These are phyloP conservation scores for Limnanthes douglasii DNA, from an alignment of 345 rosid species.

Conservation along the genomic window DNA sequence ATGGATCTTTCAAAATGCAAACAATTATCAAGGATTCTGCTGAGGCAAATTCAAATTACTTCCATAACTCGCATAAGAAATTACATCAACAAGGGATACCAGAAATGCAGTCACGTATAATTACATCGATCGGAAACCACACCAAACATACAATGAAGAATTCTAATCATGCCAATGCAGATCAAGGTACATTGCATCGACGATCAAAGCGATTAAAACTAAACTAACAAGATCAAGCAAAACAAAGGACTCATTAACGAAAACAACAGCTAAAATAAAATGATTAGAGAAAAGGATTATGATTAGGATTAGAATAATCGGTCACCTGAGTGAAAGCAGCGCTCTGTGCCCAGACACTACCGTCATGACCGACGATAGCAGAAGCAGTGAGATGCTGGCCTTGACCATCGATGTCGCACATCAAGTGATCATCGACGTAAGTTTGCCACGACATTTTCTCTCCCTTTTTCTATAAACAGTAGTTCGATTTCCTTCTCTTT, in stretches of 20 bases:
- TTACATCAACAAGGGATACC: too few relatives aligned
- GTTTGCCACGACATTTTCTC: conserved; percentile 77
- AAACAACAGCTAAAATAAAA: too few relatives aligned
- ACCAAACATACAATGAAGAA: too few relatives aligned
- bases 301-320: neutral
- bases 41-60: too few relatives aligned
- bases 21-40: too few relatives aligned
- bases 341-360: conserved; percentile 91
- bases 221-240: neutral
- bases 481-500: neutral
- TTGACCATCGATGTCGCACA: conserved; percentile 75
- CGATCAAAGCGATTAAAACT: neutral
- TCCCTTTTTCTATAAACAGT: neutral
- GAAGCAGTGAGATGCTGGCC: conserved; percentile 63
- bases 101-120: too few relatives aligned
- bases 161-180: neutral
- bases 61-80: too few relatives aligned
- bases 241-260: too few relatives aligned
- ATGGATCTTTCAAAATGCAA: too few relatives aligned
- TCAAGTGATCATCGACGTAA: conserved; percentile 77
- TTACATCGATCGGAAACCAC: too few relatives aligned
- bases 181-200: neutral
- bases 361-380: conserved; percentile 70
- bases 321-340: conserved; percentile 51
- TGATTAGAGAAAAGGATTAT: neutral